phyloP scores from a whole-genome alignment of 768 basidiomycete genomes.

The Cyclocybe cylindracea region DNA sequence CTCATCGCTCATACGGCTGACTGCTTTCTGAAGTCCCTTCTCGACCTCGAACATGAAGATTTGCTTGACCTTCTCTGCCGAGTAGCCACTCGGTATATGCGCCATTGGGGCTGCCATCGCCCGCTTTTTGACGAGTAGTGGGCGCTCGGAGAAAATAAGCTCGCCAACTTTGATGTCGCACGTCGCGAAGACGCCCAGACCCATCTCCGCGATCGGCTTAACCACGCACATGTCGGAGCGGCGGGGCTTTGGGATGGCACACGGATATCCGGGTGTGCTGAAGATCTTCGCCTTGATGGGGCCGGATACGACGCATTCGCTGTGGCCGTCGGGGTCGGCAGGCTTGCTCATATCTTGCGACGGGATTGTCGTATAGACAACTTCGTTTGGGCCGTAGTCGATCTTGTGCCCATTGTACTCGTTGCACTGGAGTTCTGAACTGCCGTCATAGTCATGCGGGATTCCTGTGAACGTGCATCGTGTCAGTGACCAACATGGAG shows the following conservation, averaged over 20 bases:
- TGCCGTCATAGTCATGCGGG: not conserved
- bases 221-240: not conserved
- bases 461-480: not conserved
- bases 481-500: no score
- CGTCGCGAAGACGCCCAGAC: conserved; percentile 6
- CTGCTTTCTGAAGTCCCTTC: conserved; percentile 7
- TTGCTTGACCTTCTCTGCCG: no score
- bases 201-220: not conserved
- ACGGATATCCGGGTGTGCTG: no score
- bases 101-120: not conserved
- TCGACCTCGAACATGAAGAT: not conserved
- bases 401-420: no score
- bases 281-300: no score
- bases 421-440: not conserved
- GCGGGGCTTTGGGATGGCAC: no score
- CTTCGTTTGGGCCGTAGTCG: not conserved
- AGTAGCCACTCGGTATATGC: no score
- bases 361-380: not conserved
- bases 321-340: not conserved
- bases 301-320: no score
- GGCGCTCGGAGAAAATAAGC: conserved; percentile 11
- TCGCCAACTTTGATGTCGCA: conserved; percentile 2
- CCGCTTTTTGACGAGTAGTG: conserved; percentile 5
- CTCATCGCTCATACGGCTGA: conserved; percentile 20
- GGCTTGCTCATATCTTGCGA: not conserved